Evolutionary conservation across 2,329 filamentous ascomycete genomes (phyloP).

Genomic region (Trichoderma atroviride): DNA sequence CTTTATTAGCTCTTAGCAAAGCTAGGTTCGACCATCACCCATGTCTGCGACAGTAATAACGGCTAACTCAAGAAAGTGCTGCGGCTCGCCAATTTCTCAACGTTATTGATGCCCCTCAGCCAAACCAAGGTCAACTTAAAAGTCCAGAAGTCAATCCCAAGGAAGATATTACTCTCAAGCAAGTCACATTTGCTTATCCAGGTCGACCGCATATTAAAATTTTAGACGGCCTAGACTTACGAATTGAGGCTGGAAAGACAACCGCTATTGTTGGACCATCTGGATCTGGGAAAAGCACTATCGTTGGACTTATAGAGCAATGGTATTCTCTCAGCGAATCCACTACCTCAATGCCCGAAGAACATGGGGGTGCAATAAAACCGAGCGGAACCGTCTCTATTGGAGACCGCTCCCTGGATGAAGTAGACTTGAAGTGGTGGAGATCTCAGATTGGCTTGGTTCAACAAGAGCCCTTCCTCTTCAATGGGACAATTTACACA

Average conservation of each 20-base stretch:
- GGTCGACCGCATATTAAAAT: slow-evolving; percentile 41
- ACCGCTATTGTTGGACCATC: slow-evolving; percentile 58
- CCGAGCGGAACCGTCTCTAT: slow-evolving; percentile 42
- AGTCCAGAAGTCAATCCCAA: not conserved
- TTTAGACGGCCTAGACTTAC: slow-evolving; percentile 41
- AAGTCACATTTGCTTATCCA: slow-evolving; percentile 44
- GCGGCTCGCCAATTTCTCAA: not conserved
- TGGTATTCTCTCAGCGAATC: slow-evolving; percentile 47
- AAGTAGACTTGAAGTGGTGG: slow-evolving; percentile 50
- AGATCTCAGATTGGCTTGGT: slow-evolving; percentile 52
- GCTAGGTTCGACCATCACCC: not conserved
- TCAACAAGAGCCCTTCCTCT: slow-evolving; percentile 51
- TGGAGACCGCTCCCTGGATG: slow-evolving; percentile 41
- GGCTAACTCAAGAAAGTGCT: not conserved
- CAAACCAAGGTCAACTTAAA: not conserved
- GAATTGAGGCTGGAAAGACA: slow-evolving; percentile 45
- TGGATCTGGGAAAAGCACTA: slow-evolving; percentile 55
- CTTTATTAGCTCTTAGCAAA: slow-evolving; percentile 46
- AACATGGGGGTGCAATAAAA: not conserved
- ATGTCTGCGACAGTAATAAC: not conserved
- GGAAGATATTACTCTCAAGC: not conserved
- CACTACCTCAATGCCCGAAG: not conserved
- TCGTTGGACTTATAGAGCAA: slow-evolving; percentile 53
- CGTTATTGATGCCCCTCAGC: not conserved
- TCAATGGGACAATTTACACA: slow-evolving; percentile 48